These are phyloP conservation scores for Candida glaebosa DNA, from an alignment of 805 yeast genomes.

Conservation along the genomic window DNA sequence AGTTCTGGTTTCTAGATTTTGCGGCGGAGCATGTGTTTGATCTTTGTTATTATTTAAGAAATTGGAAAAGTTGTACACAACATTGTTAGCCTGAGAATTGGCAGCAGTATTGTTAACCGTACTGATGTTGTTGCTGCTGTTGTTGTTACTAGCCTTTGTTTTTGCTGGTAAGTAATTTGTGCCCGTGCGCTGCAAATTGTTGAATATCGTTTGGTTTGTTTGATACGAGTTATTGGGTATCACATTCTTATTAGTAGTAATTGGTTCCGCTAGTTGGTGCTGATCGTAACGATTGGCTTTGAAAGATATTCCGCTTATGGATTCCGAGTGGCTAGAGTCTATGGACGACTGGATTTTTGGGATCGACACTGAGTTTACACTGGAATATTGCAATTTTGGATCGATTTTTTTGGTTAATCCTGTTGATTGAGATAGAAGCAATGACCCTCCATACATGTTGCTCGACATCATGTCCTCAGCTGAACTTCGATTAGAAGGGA, in stretches of 20 bases:
- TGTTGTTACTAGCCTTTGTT: neutral
- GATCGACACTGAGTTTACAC: slow-evolving; percentile 3
- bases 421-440: slow-evolving; percentile 41
- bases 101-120: neutral
- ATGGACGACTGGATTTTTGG: neutral
- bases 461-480: slow-evolving; percentile 23
- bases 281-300: slow-evolving; percentile 24
- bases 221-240: slow-evolving; percentile 38
- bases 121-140: neutral
- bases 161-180: slow-evolving; percentile 28
- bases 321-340: slow-evolving; percentile 14
- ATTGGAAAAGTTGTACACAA: slow-evolving; percentile 29
- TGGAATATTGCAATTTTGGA: slow-evolving; percentile 5
- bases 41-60: slow-evolving; percentile 18
- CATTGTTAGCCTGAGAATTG: slow-evolving; percentile 14
- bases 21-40: slow-evolving; percentile 6
- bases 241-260: slow-evolving; percentile 28
- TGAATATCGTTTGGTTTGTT: slow-evolving; percentile 40
- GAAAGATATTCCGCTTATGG: slow-evolving; percentile 32
- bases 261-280: slow-evolving; percentile 25
- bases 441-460: slow-evolving; percentile 41
- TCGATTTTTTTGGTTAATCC: slow-evolving; percentile 37
- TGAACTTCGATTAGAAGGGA: slow-evolving; percentile 18
- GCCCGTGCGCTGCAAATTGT: slow-evolving; percentile 38
- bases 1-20: slow-evolving; percentile 57